Evolutionary conservation across 352 stramenopile genomes (phyloP), one percentile per base, ranked within the genome.

Genomic region (Globisporangium yorkense): DNA sequence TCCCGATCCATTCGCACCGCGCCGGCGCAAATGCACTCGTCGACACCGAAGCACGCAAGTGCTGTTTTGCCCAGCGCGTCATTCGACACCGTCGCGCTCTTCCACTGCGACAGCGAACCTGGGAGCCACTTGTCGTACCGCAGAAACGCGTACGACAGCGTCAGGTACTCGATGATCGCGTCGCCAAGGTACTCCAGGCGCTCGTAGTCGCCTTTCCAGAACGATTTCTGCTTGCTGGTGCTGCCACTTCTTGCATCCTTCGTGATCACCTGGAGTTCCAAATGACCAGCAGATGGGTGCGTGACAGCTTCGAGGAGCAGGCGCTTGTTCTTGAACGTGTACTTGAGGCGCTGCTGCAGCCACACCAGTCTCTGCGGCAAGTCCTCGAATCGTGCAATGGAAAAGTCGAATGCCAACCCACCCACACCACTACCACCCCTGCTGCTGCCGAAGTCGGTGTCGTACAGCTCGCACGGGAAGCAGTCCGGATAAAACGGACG

Each of bases 141-240:
- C 49, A 88, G 56, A 56, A 84, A 91, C 1, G 82, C 85, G 57
- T 96, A 93, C 15, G 86, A 88, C 15, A 95, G 71, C 43, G 88
- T 93, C 44, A 96, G 59, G 57, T 94, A 96, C 62, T 95, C 88
- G 52, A 96, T 92, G 50, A 96, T 71, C 10, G 88, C 88, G 53
- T 96, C 88, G 9, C 88, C 88, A 18, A 96, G 64, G 55, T 94
- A 96, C 61, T 96, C 88, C 8, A 96, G 59, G 5, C 88, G 84
- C 62, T 96, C 85, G 47, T 96, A 96, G 58, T 96, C 80, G n/a
- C 80, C 75, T 54, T 75, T 83, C 82, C 80, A 94, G 15, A 72
- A 61, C 10, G 53, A 75, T 21, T 80, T 74, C 59, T 80, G 72
- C 35, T 67, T 63, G n/a, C 51, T 56, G 13, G 2, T 13, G 3